Percentiles rank a stretch among this genome's conserved stretches.
Conservation (phyloP, 192 early-diverging fungal genomes). For the Paraglomus occultum region DNA sequence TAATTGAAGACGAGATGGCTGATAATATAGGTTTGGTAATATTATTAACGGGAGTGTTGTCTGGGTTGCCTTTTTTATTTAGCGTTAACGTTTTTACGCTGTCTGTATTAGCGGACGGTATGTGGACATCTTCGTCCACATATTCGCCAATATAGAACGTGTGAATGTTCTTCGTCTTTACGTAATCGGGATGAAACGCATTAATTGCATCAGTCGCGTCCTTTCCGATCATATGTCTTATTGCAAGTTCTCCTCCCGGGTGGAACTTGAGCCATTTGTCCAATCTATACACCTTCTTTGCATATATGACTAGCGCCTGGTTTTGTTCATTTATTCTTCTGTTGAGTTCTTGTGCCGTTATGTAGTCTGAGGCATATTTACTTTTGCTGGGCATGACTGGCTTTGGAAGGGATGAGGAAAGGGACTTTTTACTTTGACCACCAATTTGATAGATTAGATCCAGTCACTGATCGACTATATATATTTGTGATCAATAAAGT, state of each 20-base stretch:
- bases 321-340: conserved; percentile 32
- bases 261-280: conserved; percentile 79
- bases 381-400: no score
- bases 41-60: no score
- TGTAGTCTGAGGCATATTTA: conserved; percentile 15
- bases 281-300: conserved; percentile 86
- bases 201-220: conserved; percentile 92
- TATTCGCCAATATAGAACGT: conserved; percentile 81
- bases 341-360: conserved; percentile 39
- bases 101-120: background rate
- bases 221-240: conserved; percentile 82
- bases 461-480: no score
- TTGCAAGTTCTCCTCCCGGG: conserved; percentile 90
- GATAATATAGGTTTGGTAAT: no score
- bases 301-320: conserved; percentile 80
- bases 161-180: conserved; percentile 71
- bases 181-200: conserved; percentile 81
- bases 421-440: no score
- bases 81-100: background rate
- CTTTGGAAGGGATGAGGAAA: no score
- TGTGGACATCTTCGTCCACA: conserved; percentile 24
- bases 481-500: no score
- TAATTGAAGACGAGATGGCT: no score
- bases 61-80: no score
- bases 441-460: no score